A percentile compares a stretch with the other conserved stretches of the same genome.
phyloP scores from a whole-genome alignment of 2,329 filamentous ascomycete genomes.

The Apiospora pterosperma region DNA sequence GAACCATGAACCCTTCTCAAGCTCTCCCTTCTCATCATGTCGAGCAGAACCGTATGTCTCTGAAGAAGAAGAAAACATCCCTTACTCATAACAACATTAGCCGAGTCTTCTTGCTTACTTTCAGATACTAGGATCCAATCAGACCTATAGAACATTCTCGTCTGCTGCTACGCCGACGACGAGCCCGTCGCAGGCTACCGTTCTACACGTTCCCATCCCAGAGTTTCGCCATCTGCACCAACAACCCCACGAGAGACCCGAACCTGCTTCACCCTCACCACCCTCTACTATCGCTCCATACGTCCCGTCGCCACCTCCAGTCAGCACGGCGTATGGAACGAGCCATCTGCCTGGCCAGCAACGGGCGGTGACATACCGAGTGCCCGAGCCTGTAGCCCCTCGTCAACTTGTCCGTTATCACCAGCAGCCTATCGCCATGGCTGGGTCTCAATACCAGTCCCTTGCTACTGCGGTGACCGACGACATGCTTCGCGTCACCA shows the following conservation, averaged over 20 bases:
- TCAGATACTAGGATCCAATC: slow-evolving; percentile 16
- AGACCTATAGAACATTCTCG: slow-evolving; percentile 13
- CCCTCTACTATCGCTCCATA: slow-evolving; percentile 32
- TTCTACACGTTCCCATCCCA: slow-evolving; percentile 15
- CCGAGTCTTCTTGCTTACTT: neutral
- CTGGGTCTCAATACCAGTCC: slow-evolving; percentile 20
- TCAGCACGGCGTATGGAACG: slow-evolving; percentile 41
- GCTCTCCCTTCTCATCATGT: neutral
- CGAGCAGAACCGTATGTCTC: slow-evolving; percentile 4
- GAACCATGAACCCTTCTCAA: neutral
- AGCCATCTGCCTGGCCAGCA: slow-evolving; percentile 36
- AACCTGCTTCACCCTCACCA: slow-evolving; percentile 21
- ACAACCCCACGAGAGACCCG: slow-evolving; percentile 15
- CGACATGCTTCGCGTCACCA: slow-evolving; percentile 44
- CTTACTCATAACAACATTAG: slow-evolving; percentile 6
- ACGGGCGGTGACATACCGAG: slow-evolving; percentile 20
- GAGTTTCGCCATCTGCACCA: slow-evolving; percentile 8
- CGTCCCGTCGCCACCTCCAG: slow-evolving; percentile 37
- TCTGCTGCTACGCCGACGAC: slow-evolving; percentile 17
- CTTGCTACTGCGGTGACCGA: slow-evolving; percentile 42
- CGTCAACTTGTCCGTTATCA: slow-evolving; percentile 32
- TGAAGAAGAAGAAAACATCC: neutral
- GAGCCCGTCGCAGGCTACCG: slow-evolving; percentile 23
- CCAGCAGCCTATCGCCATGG: slow-evolving; percentile 36
- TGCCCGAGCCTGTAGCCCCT: slow-evolving; percentile 15